Evolutionary conservation across 257 asterid genomes (phyloP).

Genomic region (Lithospermum erythrorhizon): DNA sequence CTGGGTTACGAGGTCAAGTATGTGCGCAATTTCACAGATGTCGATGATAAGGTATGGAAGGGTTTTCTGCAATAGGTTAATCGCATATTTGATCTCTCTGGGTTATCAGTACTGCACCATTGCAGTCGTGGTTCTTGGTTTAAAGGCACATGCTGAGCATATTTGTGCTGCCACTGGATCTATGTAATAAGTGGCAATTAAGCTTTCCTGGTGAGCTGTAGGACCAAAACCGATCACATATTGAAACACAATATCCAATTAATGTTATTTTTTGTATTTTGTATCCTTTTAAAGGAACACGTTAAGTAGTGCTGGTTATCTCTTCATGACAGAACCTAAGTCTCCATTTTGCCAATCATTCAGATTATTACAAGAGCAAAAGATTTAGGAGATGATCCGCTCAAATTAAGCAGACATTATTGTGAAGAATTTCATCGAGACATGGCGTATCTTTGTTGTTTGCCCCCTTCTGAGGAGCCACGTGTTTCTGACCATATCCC

Average conservation of each 20-base stretch:
- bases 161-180: background rate
- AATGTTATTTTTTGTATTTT: no score
- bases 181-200: background rate
- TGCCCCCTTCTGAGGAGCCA: constrained; percentile 89
- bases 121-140: no score
- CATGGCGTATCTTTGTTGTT: constrained; percentile 67
- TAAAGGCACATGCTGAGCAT: background rate
- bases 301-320: no score
- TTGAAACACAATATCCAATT: background rate
- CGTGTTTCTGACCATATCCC: constrained; percentile 91
- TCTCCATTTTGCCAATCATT: constrained; percentile 50
- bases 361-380: constrained; percentile 90
- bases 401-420: constrained; percentile 62
- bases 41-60: constrained; percentile 78
- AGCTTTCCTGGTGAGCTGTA: background rate
- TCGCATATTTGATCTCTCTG: background rate
- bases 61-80: constrained; percentile 9
- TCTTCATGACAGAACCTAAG: constrained; percentile 25
- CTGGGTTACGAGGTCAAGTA: constrained; percentile 91
- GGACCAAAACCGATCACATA: background rate
- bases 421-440: constrained; percentile 87
- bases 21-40: constrained; percentile 93
- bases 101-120: background rate
- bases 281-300: background rate
- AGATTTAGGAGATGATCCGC: constrained; percentile 78